phyloP scores from a whole-genome alignment of 345 rosid genomes.

The Odontarrhena argentea region DNA sequence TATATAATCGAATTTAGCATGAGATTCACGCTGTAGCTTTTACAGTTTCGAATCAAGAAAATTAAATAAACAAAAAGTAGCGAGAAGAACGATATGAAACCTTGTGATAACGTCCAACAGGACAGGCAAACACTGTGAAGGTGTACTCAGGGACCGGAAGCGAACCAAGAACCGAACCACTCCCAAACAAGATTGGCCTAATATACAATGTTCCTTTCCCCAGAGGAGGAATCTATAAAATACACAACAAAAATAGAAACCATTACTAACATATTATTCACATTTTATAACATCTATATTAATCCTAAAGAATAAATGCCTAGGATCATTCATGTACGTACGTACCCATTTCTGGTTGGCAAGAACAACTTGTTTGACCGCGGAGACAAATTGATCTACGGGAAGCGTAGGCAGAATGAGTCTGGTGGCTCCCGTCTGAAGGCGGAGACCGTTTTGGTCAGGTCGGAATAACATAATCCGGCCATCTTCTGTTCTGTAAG shows the following conservation, averaged over 20 bases:
- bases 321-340: neutral
- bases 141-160: slow-evolving; percentile 60
- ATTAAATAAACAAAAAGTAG: neutral
- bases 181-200: slow-evolving; percentile 69
- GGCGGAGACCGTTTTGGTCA: slow-evolving; percentile 49
- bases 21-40: neutral
- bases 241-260: neutral
- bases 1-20: neutral
- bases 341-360: slow-evolving; percentile 62
- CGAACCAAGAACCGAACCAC: slow-evolving; percentile 51
- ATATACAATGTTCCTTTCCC: slow-evolving; percentile 66
- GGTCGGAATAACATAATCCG: slow-evolving; percentile 51
- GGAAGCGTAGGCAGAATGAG: slow-evolving; percentile 58
- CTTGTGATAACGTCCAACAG: slow-evolving; percentile 58
- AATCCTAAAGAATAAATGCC: neutral
- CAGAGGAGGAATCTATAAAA: slow-evolving; percentile 59
- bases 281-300: neutral
- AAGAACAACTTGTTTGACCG: slow-evolving; percentile 49
- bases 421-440: slow-evolving; percentile 54
- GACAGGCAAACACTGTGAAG: slow-evolving; percentile 54
- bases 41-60: neutral
- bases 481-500: slow-evolving; percentile 60
- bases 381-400: slow-evolving; percentile 55
- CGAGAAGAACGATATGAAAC: slow-evolving; percentile 23
- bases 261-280: neutral